These are phyloP conservation scores for Westerdykella aurantiaca DNA, from an alignment of 2,329 filamentous ascomycete species.

Conservation along the genomic window DNA sequence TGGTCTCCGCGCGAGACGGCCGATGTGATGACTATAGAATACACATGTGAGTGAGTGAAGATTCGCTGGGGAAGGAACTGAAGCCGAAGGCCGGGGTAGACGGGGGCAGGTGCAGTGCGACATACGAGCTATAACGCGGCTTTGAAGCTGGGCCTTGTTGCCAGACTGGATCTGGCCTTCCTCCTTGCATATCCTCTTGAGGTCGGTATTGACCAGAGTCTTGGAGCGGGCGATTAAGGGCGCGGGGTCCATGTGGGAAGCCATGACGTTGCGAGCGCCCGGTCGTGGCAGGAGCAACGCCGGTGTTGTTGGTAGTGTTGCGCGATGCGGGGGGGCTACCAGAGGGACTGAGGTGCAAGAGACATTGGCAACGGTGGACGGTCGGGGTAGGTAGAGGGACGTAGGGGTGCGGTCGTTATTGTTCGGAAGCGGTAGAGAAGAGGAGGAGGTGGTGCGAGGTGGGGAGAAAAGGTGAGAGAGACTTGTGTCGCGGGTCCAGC, in stretches of 20 bases:
- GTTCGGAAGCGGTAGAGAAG: no score
- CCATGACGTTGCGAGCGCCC: conserved; percentile 26
- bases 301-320: background rate
- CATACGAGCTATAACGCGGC: conserved; percentile 72
- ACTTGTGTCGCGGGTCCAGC: no score
- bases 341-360: no score
- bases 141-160: conserved; percentile 77
- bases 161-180: conserved; percentile 68
- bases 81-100: background rate
- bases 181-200: conserved; percentile 69
- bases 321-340: no score
- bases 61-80: background rate
- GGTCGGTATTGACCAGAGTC: conserved; percentile 56
- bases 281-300: background rate
- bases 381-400: background rate
- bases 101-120: conserved; percentile 23
- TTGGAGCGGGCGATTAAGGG: conserved; percentile 45
- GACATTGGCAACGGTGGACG: conserved; percentile 4
- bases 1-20: conserved; percentile 32
- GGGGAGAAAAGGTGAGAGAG: no score
- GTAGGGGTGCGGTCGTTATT: no score
- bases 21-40: conserved; percentile 34
- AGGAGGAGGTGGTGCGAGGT: no score
- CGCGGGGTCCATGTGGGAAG: conserved; percentile 30
- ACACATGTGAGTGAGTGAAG: conserved; percentile 1